A percentile compares a stretch with the other conserved stretches of the same genome.
Evolutionary conservation across 1,284 basidiomycete species (phyloP).

Genomic region (Phellopilus nigrolimitatus): DNA sequence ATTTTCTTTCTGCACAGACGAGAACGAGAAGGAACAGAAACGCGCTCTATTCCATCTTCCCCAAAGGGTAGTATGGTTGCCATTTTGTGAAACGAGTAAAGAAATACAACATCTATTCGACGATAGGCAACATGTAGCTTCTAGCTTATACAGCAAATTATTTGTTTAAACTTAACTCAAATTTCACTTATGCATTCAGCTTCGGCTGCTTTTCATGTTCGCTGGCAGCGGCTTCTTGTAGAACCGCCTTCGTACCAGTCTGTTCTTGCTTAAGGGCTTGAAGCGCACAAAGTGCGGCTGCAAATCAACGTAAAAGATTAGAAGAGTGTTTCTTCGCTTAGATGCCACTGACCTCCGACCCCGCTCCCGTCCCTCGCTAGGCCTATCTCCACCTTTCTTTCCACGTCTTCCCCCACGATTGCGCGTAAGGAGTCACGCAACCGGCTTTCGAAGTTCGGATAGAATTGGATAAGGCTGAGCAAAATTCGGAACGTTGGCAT

Average conservation of each 20-base stretch:
- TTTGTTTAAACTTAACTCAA: constrained; percentile 12
- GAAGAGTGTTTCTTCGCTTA: background rate
- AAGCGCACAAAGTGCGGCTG: constrained; percentile 74
- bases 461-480: constrained; percentile 81
- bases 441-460: constrained; percentile 78
- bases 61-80: background rate
- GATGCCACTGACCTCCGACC: constrained; percentile 75
- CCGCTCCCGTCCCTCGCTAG: constrained; percentile 97
- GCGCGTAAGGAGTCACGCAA: constrained; percentile 71
- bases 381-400: constrained; percentile 78
- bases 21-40: too few relatives aligned
- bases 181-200: background rate
- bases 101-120: constrained; percentile 14
- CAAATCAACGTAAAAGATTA: constrained; percentile 29
- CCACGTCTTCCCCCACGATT: constrained; percentile 77
- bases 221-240: constrained; percentile 32
- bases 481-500: constrained; percentile 17
- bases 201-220: background rate
- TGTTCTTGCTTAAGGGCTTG: constrained; percentile 53
- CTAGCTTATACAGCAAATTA: constrained; percentile 16
- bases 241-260: constrained; percentile 39
- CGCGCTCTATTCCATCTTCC: background rate
- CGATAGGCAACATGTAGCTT: background rate
- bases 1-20: too few relatives aligned
- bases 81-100: background rate